Conservation (phyloP, 108 stramenopile species). For the Cylindrotheca closterium region DNA sequence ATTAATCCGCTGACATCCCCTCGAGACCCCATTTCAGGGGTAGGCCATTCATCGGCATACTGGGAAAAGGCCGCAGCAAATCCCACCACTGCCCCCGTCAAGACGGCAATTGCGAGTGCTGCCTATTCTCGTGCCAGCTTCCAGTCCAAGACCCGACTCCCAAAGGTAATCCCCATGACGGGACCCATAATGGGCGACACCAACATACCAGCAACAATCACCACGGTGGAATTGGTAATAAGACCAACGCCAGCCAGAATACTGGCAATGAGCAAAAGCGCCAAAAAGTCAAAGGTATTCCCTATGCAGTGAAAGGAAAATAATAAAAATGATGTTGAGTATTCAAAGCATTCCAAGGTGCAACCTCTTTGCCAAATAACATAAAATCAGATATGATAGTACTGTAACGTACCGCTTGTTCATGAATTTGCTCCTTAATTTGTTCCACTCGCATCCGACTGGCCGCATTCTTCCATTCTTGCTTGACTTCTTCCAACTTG, state of each 20-base stretch:
- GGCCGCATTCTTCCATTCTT: slow-evolving; percentile 49
- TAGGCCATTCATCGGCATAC: slow-evolving; percentile 66
- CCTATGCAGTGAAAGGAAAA: too few species aligned
- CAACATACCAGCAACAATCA: slow-evolving; percentile 86
- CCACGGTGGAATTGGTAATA: slow-evolving; percentile 63
- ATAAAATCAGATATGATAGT: too few species aligned
- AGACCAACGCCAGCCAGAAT: slow-evolving; percentile 73
- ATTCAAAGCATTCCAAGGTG: too few species aligned
- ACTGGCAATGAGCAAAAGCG: slow-evolving; percentile 58
- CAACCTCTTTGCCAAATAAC: too few species aligned
- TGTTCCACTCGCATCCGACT: slow-evolving; percentile 46
- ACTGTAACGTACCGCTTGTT: slow-evolving; percentile 43
- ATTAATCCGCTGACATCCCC: slow-evolving; percentile 42
- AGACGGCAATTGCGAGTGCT: slow-evolving; percentile 49
- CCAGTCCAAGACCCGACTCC: slow-evolving; percentile 60
- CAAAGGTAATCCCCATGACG: slow-evolving; percentile 63
- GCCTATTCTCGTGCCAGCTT: slow-evolving; percentile 33
- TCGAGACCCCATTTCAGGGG: slow-evolving; percentile 63
- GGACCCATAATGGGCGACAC: slow-evolving; percentile 80
- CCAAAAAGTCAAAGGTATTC: slow-evolving; percentile 48
- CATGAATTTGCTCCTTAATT: slow-evolving; percentile 59
- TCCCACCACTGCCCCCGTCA: slow-evolving; percentile 56
- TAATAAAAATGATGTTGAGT: too few species aligned
- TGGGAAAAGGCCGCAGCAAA: slow-evolving; percentile 21
- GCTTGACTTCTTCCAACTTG: slow-evolving; percentile 18